Evolutionary conservation across 2,329 filamentous ascomycete species (phyloP).

Genomic region (Gnomoniopsis sp.): DNA sequence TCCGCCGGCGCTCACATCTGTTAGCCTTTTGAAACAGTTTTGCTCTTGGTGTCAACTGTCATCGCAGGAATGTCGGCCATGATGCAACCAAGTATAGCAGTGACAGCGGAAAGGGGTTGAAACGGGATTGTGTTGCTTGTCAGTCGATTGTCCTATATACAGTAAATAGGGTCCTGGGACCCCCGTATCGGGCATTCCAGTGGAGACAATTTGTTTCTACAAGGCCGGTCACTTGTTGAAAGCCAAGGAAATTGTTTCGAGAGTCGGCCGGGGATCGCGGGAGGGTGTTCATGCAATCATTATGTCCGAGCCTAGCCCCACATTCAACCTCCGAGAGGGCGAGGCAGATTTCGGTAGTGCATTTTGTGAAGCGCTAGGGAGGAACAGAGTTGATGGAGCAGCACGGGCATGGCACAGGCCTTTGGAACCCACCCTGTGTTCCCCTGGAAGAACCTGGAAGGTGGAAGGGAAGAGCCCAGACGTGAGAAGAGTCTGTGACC

Average conservation of each 20-base stretch:
- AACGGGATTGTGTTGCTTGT: slow-evolving; percentile 1
- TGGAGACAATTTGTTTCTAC: slow-evolving; percentile 1
- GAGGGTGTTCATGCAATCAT: background rate
- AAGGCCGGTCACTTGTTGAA: background rate
- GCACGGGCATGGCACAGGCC: background rate
- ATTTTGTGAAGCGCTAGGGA: background rate
- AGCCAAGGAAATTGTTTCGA: background rate
- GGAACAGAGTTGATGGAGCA: background rate
- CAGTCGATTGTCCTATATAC: background rate
- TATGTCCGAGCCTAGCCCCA: background rate
- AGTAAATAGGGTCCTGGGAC: background rate
- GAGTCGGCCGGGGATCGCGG: background rate
- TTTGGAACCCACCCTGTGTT: background rate
- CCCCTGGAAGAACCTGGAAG: background rate
- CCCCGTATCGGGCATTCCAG: background rate
- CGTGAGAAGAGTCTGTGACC: background rate
- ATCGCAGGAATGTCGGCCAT: no score
- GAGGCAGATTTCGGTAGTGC: background rate
- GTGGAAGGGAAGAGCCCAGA: background rate
- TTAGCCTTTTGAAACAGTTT: no score
- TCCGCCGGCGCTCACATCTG: no score
- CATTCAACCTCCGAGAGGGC: background rate
- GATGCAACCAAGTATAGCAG: no score
- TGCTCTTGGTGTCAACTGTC: no score
- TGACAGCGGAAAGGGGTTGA: slow-evolving; percentile 6